Evolutionary conservation across 169 alveolate species (phyloP).

Genomic region (Plasmodium gaboni): DNA sequence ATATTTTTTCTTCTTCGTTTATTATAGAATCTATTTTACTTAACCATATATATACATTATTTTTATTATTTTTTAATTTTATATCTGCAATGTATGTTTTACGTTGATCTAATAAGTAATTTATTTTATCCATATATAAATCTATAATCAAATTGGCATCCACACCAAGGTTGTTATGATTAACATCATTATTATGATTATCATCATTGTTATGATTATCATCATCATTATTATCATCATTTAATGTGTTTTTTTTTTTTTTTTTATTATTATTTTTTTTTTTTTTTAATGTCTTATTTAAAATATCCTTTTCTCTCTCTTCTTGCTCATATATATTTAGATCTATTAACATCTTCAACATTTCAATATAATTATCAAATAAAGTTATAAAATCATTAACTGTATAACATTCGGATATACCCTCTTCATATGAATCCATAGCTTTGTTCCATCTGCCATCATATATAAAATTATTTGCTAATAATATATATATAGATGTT

Average conservation of each 20-base stretch:
- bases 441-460: constrained; percentile 77
- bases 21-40: constrained; percentile 45
- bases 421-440: constrained; percentile 74
- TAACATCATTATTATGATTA: background rate
- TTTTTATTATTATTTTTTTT: background rate
- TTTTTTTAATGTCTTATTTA: background rate
- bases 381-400: constrained; percentile 49
- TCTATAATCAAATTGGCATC: constrained; percentile 20
- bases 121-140: constrained; percentile 71
- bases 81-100: constrained; percentile 61
- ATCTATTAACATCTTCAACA: constrained; percentile 45
- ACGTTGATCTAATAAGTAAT: constrained; percentile 40
- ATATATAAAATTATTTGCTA: constrained; percentile 69
- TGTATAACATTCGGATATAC: constrained; percentile 59
- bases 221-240: background rate
- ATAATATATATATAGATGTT: constrained; percentile 34
- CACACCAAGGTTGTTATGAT: background rate
- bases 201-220: background rate
- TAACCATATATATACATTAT: constrained; percentile 62
- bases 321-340: constrained; percentile 27
- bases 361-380: constrained; percentile 65
- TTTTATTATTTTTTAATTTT: constrained; percentile 62
- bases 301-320: background rate
- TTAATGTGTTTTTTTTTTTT: background rate
- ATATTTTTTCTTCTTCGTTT: constrained; percentile 22